Base-by-base conservation (phyloP, 108 stramenopile genomes). In the Schizochytrium sp. region DNA sequence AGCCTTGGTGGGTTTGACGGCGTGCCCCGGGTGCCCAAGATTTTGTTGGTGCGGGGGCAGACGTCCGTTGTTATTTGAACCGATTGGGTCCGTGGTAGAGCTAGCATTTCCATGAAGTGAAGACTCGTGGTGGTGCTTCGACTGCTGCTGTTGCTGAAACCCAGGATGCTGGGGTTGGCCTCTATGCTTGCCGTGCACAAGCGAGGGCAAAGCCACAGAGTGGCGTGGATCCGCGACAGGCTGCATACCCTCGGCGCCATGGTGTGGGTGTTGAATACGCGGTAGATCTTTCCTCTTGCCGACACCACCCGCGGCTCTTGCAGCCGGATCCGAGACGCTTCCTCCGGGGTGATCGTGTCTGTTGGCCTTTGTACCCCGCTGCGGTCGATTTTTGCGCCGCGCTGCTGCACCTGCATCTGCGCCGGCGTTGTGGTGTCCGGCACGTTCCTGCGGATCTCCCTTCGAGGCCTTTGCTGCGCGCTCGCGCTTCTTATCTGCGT, bases 401-500 rank as follows among this genome's bases (percentile, higher is more conserved):
- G 18, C 72, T 1, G 6, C 10, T 6, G 34, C 5, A 3, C 21
- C 72, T n/a, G 16, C n/a, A 29, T 72, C 21, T 19, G 34, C 72
- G 44, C 23, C 34, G 4, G 34, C 63, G 72, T 25, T 44, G 72
- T 5, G 34, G 12, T 87, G 53, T 59, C 58, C 58, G n/a, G 16
- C 19, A 55, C 55, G 16, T 87, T 12, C 45, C 45, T 48, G 19
- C 16, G 28, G 19, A 69, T 88, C 58, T n/a, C 58, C 58, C 58
- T 59, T 59, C 21, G 58, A 59, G 19, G n/a, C 41, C 18, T 69
- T 88, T 41, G 16, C 48, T 16, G 69, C 59, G 34, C 60, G 58
- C 53, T 87, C 57, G 5, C 34, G 29, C 45, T 69, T 69, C 47
- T 89, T 87, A 55, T 92, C 89, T 16, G 88, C 59, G 48, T 92